Base-by-base conservation (phyloP, 1,284 basidiomycete genomes). In the Hypsizygus ulmarius region DNA sequence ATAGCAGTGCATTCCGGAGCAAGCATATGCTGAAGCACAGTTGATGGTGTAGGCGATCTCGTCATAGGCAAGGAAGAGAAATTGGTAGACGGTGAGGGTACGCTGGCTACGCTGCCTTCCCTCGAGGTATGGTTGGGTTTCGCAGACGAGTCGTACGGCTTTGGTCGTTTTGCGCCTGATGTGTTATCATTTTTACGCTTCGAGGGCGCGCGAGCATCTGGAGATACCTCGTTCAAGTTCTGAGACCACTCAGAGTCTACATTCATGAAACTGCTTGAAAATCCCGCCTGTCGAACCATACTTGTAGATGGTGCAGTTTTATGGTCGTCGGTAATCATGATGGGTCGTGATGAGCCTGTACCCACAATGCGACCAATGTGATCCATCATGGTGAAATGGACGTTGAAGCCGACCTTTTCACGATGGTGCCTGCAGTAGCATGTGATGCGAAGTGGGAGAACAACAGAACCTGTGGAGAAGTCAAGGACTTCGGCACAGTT, bases 281-380 rank as follows among this genome's bases (percentile, higher is more conserved):
- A 59, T 16, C 70, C 68, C 2, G 59, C 33, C 27, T 61, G 59
- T 48, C 67, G 65, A 39, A 46, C 62, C 12, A 64, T 56, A 34
- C 50, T 53, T 14, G 52, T 42, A 33, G 54, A 51, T 14, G 66
- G 60, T 10, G 68, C 66, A 30, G 92, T 93, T 72, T 97, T 97
- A 72, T 97, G 95, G 66, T 99, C 97, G 69, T 99, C 97, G 2
- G 96, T 99, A 59, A 99, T 99, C 87, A 99, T 96, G 62, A 99
- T 96, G 2, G 96, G 93, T 25, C 87, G 85, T 2, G 93, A 93
- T 39, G 78, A 81, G 2, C 93, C 92, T 8, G 81, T 81, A 8
- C 93, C 96, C 45, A 99, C 81, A 41, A 94, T 69, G 19, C 88
- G 81, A 6, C 93, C 94, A 30, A 73, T 76, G 59, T 84, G 75